phyloP scores from a whole-genome alignment of 192 early-diverging fungal genomes.

The Podila horticola region DNA sequence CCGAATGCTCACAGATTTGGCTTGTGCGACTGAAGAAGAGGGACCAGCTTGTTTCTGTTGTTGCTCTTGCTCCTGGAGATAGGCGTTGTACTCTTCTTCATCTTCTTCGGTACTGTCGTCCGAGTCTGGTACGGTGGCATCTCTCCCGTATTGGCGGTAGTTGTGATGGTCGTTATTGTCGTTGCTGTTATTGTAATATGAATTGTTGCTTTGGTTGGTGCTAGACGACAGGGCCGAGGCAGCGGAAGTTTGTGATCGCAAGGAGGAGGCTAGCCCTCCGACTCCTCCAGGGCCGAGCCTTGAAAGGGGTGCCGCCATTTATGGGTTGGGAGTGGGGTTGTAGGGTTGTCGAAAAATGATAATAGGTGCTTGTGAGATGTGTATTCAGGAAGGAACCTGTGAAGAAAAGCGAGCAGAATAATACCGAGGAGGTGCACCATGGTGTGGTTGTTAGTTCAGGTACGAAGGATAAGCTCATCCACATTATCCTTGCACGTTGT shows the following conservation, averaged over 20 bases:
- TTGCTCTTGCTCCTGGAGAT: constrained; percentile 37
- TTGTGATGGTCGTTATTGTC: neutral
- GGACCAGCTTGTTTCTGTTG: constrained; percentile 3
- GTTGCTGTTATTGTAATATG: constrained; percentile 5
- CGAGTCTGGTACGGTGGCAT: constrained; percentile 28
- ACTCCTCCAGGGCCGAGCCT: constrained; percentile 36
- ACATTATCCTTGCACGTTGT: neutral
- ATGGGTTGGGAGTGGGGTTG: constrained; percentile 1
- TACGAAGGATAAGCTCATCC: neutral
- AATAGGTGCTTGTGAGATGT: neutral
- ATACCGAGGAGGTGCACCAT: neutral
- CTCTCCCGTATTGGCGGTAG: constrained; percentile 7
- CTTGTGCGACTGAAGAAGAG: neutral
- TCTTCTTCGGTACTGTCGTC: constrained; percentile 50
- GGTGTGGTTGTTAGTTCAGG: neutral
- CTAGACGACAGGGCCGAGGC: neutral
- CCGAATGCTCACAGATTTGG: constrained; percentile 4
- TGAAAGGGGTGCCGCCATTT: constrained; percentile 4
- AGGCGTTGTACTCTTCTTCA: constrained; percentile 41
- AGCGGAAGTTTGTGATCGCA: constrained; percentile 17
- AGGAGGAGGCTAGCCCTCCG: constrained; percentile 41
- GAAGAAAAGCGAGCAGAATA: neutral
- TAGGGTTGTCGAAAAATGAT: neutral
- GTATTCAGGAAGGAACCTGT: neutral
- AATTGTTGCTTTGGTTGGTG: neutral